A percentile compares a stretch with the other conserved stretches of the same genome.
These are phyloP conservation scores for Mimosa pudica DNA, from an alignment of 306 rosid genomes.

Conservation along the genomic window DNA sequence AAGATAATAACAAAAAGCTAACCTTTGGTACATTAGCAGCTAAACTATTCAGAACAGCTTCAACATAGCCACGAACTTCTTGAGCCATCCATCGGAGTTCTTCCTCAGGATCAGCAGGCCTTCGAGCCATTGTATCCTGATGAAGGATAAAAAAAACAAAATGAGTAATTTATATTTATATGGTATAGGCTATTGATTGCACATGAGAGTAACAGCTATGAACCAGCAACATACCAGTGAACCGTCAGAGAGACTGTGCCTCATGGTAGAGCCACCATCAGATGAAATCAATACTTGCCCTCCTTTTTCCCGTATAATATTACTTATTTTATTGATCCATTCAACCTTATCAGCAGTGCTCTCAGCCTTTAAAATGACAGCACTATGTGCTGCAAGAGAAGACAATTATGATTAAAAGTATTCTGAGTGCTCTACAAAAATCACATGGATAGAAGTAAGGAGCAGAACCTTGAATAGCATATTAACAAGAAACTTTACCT, in stretches of 20 bases:
- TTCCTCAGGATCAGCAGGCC: constrained; percentile 98
- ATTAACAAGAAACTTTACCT: constrained; percentile 48
- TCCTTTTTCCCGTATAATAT: constrained; percentile 82
- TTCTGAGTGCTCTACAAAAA: neutral
- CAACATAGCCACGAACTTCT: constrained; percentile 98
- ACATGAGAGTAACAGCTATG: constrained; percentile 3
- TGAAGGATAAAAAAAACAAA: constrained; percentile 21
- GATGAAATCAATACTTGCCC: constrained; percentile 58
- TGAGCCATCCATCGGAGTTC: constrained; percentile 99
- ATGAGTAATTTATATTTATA: neutral
- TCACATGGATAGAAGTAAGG: neutral
- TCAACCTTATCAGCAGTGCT: constrained; percentile 75
- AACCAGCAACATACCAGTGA: constrained; percentile 68
- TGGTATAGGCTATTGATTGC: constrained; percentile 18
- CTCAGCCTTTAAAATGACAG: constrained; percentile 89
- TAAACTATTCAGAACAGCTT: constrained; percentile 97
- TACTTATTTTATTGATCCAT: constrained; percentile 85
- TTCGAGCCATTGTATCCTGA: constrained; percentile 91
- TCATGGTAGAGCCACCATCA: constrained; percentile 71
- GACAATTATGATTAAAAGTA: constrained; percentile 12
- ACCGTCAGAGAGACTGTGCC: constrained; percentile 93
- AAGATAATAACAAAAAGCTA: constrained; percentile 31
- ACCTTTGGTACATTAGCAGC: constrained; percentile 98
- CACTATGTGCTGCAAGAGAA: constrained; percentile 76
- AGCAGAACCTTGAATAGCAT: constrained; percentile 1